Evolutionary conservation across 1,284 basidiomycete genomes (phyloP).

Genomic region (Leccinum angustisporum): DNA sequence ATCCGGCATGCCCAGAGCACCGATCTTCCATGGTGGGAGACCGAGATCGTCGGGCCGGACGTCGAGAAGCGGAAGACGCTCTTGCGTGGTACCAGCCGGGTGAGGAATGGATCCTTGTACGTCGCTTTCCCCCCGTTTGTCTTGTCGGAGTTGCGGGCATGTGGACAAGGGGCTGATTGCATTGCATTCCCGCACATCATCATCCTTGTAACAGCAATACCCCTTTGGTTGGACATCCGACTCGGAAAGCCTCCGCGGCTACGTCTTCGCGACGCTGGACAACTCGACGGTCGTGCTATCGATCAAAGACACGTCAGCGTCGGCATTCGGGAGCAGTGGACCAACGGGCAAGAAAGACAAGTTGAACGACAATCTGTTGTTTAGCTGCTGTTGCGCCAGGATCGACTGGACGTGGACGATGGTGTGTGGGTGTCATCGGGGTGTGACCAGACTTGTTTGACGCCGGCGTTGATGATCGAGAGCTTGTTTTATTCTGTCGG

Average conservation of each 20-base stretch:
- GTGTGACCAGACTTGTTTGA: conserved; percentile 84
- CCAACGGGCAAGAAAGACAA: conserved; percentile 91
- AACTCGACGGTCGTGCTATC: conserved; percentile 87
- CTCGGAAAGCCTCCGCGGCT: conserved; percentile 86
- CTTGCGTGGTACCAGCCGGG: conserved; percentile 77
- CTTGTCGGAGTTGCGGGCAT: background rate
- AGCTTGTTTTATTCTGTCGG: conserved; percentile 89
- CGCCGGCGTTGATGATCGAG: conserved; percentile 77
- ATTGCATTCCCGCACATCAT: background rate
- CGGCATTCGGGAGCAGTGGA: conserved; percentile 77
- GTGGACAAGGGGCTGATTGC: background rate
- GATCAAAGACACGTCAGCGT: conserved; percentile 92
- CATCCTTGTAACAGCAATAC: conserved; percentile 48
- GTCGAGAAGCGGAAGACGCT: conserved; percentile 77
- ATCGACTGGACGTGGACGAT: conserved; percentile 95
- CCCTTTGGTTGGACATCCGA: conserved; percentile 93
- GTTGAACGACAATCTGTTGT: conserved; percentile 93
- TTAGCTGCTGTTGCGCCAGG: conserved; percentile 95
- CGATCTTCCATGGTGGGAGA: conserved; percentile 59
- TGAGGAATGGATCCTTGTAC: conserved; percentile 63
- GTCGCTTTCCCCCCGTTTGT: conserved; percentile 19
- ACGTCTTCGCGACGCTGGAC: conserved; percentile 82
- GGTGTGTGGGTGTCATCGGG: conserved; percentile 90
- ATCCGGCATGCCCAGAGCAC: conserved; percentile 48
- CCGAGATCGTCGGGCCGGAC: conserved; percentile 66